phyloP scores from a whole-genome alignment of 1,139 yeast genomes.

The Taphrina wiesneri region DNA sequence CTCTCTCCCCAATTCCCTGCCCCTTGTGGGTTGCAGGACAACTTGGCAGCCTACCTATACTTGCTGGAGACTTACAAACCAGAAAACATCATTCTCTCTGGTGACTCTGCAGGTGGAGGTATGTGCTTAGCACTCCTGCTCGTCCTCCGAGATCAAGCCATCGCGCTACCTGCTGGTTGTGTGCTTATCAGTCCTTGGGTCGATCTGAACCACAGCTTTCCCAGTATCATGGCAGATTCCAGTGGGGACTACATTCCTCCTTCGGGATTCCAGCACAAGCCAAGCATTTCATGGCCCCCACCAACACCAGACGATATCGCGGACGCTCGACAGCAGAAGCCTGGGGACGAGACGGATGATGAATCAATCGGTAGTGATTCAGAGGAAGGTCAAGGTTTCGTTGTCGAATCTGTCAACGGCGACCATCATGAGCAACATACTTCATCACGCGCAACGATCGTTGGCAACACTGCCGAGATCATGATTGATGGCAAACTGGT shows the following conservation, averaged over 20 bases:
- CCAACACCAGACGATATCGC: constrained; percentile 31
- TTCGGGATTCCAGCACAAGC: constrained; percentile 34
- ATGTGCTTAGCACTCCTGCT: constrained; percentile 35
- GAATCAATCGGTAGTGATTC: neutral
- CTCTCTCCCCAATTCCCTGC: constrained; percentile 40
- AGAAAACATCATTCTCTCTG: constrained; percentile 38
- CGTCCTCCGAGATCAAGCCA: constrained; percentile 32
- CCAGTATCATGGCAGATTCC: constrained; percentile 37
- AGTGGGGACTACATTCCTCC: constrained; percentile 39
- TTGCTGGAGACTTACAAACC: constrained; percentile 35
- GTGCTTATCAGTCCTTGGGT: constrained; percentile 40
- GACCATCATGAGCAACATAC: neutral
- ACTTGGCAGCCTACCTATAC: constrained; percentile 37
- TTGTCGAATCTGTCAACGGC: constrained; percentile 7
- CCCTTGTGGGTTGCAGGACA: constrained; percentile 39
- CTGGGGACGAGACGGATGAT: constrained; percentile 3
- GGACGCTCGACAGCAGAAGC: constrained; percentile 9
- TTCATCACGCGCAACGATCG: constrained; percentile 1
- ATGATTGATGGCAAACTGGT: constrained; percentile 22
- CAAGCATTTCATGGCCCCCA: constrained; percentile 34
- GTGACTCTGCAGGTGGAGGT: constrained; percentile 40
- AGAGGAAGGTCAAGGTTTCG: constrained; percentile 9
- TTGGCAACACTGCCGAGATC: constrained; percentile 22
- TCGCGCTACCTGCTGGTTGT: constrained; percentile 40
- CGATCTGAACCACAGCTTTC: constrained; percentile 40